These are phyloP conservation scores for Phanerochaete carnosa DNA, from an alignment of 768 basidiomycete genomes.

Conservation along the genomic window DNA sequence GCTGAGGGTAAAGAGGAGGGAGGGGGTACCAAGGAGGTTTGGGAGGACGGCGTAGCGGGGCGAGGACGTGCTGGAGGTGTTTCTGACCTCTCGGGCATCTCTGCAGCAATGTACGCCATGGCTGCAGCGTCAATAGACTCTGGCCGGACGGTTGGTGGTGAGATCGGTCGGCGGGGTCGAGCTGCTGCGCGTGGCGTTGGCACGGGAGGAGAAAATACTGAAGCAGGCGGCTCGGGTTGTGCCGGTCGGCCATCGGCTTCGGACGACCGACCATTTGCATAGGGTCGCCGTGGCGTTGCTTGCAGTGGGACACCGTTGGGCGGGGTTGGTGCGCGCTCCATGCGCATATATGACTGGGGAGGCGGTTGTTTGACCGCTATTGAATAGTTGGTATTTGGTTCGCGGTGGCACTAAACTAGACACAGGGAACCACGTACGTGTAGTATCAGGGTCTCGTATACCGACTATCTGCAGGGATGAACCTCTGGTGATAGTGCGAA, in stretches of 20 bases:
- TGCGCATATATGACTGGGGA: conserved; percentile 14
- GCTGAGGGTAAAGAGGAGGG: conserved; percentile 25
- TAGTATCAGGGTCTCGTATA: conserved; percentile 39
- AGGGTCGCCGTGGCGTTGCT: conserved; percentile 18
- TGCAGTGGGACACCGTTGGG: conserved; percentile 20
- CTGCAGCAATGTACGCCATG: conserved; percentile 5
- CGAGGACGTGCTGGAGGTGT: conserved; percentile 17
- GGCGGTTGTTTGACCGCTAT: conserved; percentile 9
- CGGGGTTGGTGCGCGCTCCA: conserved; percentile 28
- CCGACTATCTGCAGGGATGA: conserved; percentile 58
- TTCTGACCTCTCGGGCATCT: conserved; percentile 4
- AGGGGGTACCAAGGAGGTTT: conserved; percentile 14
- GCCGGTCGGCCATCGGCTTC: not conserved
- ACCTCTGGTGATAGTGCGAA: conserved; percentile 36
- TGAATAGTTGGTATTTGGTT: conserved; percentile 5
- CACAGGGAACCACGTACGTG: conserved; percentile 26
- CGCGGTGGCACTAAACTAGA: not conserved
- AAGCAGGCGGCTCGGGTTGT: not conserved
- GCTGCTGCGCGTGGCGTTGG: not conserved
- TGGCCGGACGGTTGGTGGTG: conserved; percentile 3
- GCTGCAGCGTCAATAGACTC: conserved; percentile 6
- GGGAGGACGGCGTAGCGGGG: conserved; percentile 21
- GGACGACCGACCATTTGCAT: conserved; percentile 16
- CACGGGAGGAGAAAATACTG: not conserved
- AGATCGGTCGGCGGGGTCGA: conserved; percentile 2